phyloP scores from a whole-genome alignment of 2,329 filamentous ascomycete species.

The Penicillium sp. region DNA sequence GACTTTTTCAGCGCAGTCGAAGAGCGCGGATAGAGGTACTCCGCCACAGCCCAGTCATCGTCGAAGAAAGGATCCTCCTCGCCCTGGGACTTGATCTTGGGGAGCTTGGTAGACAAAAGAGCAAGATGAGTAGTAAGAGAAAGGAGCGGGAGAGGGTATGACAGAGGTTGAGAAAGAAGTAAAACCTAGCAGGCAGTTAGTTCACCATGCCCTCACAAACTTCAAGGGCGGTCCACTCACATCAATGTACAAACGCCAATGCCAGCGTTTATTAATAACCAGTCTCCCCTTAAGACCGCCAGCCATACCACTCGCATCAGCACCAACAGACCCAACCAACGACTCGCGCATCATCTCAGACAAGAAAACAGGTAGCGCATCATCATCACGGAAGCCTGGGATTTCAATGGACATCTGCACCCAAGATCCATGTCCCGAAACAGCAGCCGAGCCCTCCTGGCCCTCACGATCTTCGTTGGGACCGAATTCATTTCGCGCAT shows the following conservation, averaged over 20 bases:
- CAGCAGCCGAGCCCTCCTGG: slow-evolving; percentile 24
- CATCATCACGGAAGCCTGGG: slow-evolving; percentile 85
- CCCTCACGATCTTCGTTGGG: slow-evolving; percentile 24
- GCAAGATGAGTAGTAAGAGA: slow-evolving; percentile 92
- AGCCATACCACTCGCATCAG: slow-evolving; percentile 67
- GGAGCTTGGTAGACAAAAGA: slow-evolving; percentile 80
- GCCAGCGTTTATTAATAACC: slow-evolving; percentile 86
- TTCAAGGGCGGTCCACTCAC: slow-evolving; percentile 49
- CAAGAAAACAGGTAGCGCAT: slow-evolving; percentile 82
- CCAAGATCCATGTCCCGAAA: slow-evolving; percentile 63
- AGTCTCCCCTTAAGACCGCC: slow-evolving; percentile 66
- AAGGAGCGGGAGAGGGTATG: slow-evolving; percentile 88
- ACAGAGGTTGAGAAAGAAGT: slow-evolving; percentile 86
- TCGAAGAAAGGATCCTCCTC: slow-evolving; percentile 98
- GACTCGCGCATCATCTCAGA: slow-evolving; percentile 86
- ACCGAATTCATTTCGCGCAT: slow-evolving; percentile 36
- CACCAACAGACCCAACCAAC: slow-evolving; percentile 62
- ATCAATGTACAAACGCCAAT: slow-evolving; percentile 95
- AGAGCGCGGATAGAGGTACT: slow-evolving; percentile 67
- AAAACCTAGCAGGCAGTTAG: slow-evolving; percentile 64
- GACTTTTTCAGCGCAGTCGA: slow-evolving; percentile 20
- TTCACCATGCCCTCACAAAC: slow-evolving; percentile 31
- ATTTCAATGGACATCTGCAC: slow-evolving; percentile 90
- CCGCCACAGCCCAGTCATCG: slow-evolving; percentile 90
- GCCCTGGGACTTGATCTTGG: slow-evolving; percentile 77